Base-by-base conservation (phyloP, 176 grass and related monocot species). In the Triticum aestivum region DNA sequence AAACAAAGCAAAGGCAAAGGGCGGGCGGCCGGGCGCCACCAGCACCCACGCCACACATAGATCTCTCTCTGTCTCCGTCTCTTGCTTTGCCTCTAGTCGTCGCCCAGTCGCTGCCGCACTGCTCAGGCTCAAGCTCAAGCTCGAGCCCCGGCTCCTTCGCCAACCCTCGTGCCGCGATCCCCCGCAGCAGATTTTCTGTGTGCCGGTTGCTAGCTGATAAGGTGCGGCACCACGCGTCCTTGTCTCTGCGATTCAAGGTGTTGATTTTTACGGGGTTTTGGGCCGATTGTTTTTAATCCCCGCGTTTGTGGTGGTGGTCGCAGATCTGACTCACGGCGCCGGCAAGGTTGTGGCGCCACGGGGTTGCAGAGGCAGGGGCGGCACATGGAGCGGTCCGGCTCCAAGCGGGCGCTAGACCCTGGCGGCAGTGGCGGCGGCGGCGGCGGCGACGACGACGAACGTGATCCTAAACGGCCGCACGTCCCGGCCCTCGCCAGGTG, bases 401-500 rank as follows among this genome's bases (percentile, higher is more conserved):
- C 88, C 33, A 92, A 92, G 85, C 91, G 88, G 18, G 84, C 76
- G 62, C 88, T 92, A 21, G 82, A 92, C 81, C 80, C 33, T 11
- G 80, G 64, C n/a, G 82, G 82, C 72, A 78, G 82, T 61, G 85
- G 82, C 17, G 69, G 76, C 42, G 83, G 10, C 74, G 67, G 70
- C 30, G 83, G 20, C 1, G 85, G 5, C 65, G 87, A 65, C 10
- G 87, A 77, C 52, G 87, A 77, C 52, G 85, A 84, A 33, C 88
- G 66, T 41, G 77, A 72, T 14, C 77, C 85, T 13, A 87, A 92
- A 82, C 91, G 91, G 10, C 81, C 88, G 61, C 88, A 81, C 41
- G 91, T 92, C 56, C 91, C 88, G 5, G 88, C 81, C 3, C 91
- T 92, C 4, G 91, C 88, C 23, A 90, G 91, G 91, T 92, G 78